Percentiles rank a stretch among this genome's conserved stretches.
Evolutionary conservation across 2,329 filamentous ascomycete species (phyloP).

Genomic region (Xylariales sp.): DNA sequence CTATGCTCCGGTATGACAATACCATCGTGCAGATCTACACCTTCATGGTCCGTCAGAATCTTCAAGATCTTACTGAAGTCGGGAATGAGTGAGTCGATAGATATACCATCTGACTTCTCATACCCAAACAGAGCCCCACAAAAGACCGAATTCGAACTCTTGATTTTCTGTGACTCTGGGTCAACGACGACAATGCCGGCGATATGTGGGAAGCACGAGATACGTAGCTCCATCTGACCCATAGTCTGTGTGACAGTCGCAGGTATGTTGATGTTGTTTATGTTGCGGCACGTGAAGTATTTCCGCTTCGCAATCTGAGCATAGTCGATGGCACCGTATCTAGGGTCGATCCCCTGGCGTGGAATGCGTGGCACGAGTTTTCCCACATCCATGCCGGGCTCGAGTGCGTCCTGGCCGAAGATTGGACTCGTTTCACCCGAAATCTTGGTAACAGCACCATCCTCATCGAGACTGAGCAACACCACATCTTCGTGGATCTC

Average conservation of each 20-base stretch:
- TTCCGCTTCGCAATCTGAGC: constrained; percentile 65
- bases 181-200: constrained; percentile 92
- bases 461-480: constrained; percentile 69
- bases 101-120: constrained; percentile 73
- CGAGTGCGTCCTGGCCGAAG: constrained; percentile 70
- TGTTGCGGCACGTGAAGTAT: constrained; percentile 81
- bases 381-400: constrained; percentile 68
- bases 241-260: constrained; percentile 72
- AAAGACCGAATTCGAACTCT: constrained; percentile 93
- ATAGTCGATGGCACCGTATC: constrained; percentile 72
- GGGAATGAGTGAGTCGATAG: constrained; percentile 77
- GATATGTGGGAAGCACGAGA: constrained; percentile 96
- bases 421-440: constrained; percentile 78
- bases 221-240: constrained; percentile 66
- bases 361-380: constrained; percentile 79
- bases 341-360: constrained; percentile 65
- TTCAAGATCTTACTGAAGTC: constrained; percentile 80
- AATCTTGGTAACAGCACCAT: constrained; percentile 65
- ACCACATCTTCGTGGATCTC: constrained; percentile 95
- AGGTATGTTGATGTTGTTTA: constrained; percentile 74
- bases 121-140: constrained; percentile 89
- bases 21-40: constrained; percentile 79
- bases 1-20: constrained; percentile 95
- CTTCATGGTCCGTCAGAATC: constrained; percentile 81
- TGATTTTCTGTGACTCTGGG: constrained; percentile 71